phyloP scores from a whole-genome alignment of 164 flowering plant genomes.

The Tetracentron sinense region DNA sequence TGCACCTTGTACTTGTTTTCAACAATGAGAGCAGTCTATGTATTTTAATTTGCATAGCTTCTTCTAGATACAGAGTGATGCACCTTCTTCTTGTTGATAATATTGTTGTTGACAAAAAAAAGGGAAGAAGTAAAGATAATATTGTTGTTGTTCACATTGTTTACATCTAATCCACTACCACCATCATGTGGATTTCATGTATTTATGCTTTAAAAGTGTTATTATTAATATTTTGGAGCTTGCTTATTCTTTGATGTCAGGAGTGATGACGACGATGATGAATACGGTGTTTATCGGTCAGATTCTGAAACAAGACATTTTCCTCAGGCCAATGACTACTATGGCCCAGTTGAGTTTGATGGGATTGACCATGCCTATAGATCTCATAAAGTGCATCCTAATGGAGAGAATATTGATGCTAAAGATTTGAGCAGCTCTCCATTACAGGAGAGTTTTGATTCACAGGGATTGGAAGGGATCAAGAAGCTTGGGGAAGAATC shows the following conservation, averaged over 20 bases:
- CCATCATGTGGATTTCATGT: not conserved
- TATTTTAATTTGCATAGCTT: too few relatives aligned
- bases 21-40: too few relatives aligned
- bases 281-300: conserved; percentile 44
- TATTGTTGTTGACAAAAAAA: too few relatives aligned
- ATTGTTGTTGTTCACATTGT: too few relatives aligned
- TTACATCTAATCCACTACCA: not conserved
- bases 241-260: conserved; percentile 33
- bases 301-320: conserved; percentile 48
- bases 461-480: conserved; percentile 24
- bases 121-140: too few relatives aligned
- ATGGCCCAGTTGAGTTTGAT: conserved; percentile 46
- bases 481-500: conserved; percentile 28
- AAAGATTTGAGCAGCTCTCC: conserved; percentile 46
- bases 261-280: conserved; percentile 76
- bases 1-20: too few relatives aligned
- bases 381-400: conserved; percentile 42
- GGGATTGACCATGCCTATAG: conserved; percentile 43
- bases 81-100: too few relatives aligned
- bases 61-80: too few relatives aligned
- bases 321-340: conserved; percentile 39
- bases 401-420: conserved; percentile 37
- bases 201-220: not conserved
- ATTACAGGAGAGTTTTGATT: conserved; percentile 26
- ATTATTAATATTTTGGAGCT: not conserved